Evolutionary conservation across 192 early-diverging fungal genomes (phyloP).

Genomic region (Podochytrium sp.): DNA sequence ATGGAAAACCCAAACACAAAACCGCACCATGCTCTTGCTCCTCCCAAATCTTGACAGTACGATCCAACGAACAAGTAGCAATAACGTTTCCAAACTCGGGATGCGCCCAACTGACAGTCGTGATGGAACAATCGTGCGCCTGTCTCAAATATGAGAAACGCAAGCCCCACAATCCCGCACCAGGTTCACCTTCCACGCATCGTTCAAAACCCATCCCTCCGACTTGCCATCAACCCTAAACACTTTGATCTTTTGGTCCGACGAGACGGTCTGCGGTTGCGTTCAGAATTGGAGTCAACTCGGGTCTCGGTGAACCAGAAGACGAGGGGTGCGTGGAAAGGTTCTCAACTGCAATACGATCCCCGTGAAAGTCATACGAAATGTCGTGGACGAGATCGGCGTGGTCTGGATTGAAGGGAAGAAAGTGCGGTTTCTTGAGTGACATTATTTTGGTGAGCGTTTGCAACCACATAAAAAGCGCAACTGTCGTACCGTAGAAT

Average conservation of each 20-base stretch:
- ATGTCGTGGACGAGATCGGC: slow-evolving; percentile 95
- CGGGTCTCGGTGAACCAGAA: no score
- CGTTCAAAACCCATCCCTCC: slow-evolving; percentile 76
- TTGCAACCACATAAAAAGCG: no score
- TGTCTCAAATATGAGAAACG: not conserved
- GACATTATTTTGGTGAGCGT: no score
- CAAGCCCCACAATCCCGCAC: not conserved
- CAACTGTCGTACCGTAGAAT: no score
- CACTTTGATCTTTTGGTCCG: slow-evolving; percentile 92
- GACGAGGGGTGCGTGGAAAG: not conserved
- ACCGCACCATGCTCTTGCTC: slow-evolving; percentile 71
- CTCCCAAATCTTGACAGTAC: slow-evolving; percentile 90
- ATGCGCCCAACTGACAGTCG: slow-evolving; percentile 91
- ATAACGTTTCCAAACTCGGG: slow-evolving; percentile 95
- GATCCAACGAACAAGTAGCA: slow-evolving; percentile 90
- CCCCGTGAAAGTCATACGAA: slow-evolving; percentile 91
- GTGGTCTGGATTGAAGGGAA: slow-evolving; percentile 73
- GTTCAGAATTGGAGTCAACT: not conserved
- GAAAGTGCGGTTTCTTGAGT: no score
- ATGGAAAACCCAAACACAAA: not conserved
- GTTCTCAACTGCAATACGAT: slow-evolving; percentile 66
- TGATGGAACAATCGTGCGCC: slow-evolving; percentile 85
- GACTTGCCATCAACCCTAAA: slow-evolving; percentile 78
- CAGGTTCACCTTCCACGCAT: slow-evolving; percentile 71
- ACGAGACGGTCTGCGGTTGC: slow-evolving; percentile 72